Conservation (phyloP, 371 early-diverging fungal species). For the Racocetra persica region DNA sequence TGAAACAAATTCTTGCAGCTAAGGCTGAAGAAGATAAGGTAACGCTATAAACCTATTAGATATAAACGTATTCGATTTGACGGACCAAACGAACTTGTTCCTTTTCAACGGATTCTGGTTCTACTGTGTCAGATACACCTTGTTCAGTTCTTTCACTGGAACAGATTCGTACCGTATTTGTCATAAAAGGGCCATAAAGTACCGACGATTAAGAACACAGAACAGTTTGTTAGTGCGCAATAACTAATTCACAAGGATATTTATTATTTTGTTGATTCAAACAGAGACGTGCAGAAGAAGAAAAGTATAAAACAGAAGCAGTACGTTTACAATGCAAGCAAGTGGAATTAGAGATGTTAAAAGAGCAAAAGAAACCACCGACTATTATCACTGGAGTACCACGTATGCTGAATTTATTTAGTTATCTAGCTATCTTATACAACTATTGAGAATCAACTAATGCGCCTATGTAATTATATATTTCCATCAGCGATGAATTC, state of each 20-base stretch:
- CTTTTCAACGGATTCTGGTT: background rate
- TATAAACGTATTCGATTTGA: too few relatives aligned
- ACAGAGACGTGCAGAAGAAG: conserved; percentile 53
- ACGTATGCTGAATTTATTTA: conserved; percentile 28
- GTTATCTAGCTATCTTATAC: background rate
- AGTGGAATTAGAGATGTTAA: conserved; percentile 49
- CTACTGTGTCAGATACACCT: background rate
- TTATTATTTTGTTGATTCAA: background rate
- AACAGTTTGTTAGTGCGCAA: too few relatives aligned
- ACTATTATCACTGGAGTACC: conserved; percentile 42
- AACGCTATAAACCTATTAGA: conserved; percentile 12
- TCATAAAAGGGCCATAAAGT: too few relatives aligned
- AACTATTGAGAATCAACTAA: background rate
- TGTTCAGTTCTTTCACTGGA: background rate
- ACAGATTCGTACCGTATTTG: too few relatives aligned
- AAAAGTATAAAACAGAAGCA: conserved; percentile 52
- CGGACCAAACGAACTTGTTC: background rate
- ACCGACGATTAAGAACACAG: too few relatives aligned
- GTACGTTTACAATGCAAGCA: conserved; percentile 53
- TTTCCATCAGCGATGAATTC: conserved; percentile 9
- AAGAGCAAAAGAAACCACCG: conserved; percentile 45
- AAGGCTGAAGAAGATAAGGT: conserved; percentile 64
- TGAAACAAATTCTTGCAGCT: conserved; percentile 56
- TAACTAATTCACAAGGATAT: too few relatives aligned
- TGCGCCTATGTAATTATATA: background rate